Base-by-base conservation (phyloP, 768 basidiomycete species). In the Botryobasidium botryosum region DNA sequence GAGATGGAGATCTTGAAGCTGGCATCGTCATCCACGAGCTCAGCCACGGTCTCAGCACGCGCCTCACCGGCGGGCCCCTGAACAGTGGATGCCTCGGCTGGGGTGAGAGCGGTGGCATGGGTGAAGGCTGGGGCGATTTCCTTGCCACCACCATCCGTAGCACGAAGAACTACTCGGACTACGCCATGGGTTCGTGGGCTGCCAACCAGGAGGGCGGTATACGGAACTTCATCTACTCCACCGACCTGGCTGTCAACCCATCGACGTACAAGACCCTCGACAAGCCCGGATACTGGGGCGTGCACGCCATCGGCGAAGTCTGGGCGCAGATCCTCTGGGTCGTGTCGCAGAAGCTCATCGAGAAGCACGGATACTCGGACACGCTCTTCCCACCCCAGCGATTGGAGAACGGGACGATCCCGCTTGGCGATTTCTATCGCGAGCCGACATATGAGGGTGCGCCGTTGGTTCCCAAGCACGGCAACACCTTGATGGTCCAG, bases 101-200 rank as follows among this genome's bases (percentile, higher is more conserved):
- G 79, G 91, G 92, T 42, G 90, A 97, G 65, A 70, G 77, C 23
- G 92, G 92, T 31, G 92, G 90, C 21, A 96, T 96, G 91, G 91
- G 91, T 52, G 88, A 94, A 63, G 90, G 90, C 12, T 94, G 90
- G 90, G 90, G 90, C 51, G 84, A 90, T 54, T 88, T 79, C 65
- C 63, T 94, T 40, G 91, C 88, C 4, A 96, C 90, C 0, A 74
- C 74, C 0, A 80, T 90, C 56, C 75, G 90, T 39, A 81, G 80
- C 63, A 80, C 68, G 39, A 68, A 68, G 56, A 59, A 62, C 41
- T 84, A 88, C 64, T 69, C 71, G 3, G 81, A 88, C 58, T 90
- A 75, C 54, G 64, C 79, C 1, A 94, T 97, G 91, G 92, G 92
- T 39, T 71, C 83, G 6, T 99, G 92, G 92, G 91, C 91, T 40